Evolutionary conservation across 2,329 filamentous ascomycete genomes (phyloP).

Genomic region (Boeremia exigua): DNA sequence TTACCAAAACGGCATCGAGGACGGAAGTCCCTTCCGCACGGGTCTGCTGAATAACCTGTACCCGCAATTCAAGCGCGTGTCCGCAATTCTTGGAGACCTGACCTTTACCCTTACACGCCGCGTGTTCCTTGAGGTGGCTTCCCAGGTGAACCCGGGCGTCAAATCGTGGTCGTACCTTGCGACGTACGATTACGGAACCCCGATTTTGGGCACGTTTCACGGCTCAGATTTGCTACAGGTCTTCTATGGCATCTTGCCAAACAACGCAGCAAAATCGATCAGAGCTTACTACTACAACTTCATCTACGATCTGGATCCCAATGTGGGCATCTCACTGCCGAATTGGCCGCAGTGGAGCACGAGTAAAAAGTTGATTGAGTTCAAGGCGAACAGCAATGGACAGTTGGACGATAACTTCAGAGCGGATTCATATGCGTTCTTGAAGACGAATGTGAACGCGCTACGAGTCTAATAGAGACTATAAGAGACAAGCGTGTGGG

Average conservation of each 20-base stretch:
- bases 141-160: slow-evolving; percentile 60
- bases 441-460: slow-evolving; percentile 39
- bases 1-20: slow-evolving; percentile 63
- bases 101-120: slow-evolving; percentile 76
- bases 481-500: not conserved
- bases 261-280: slow-evolving; percentile 66
- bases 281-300: slow-evolving; percentile 77
- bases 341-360: slow-evolving; percentile 63
- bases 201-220: slow-evolving; percentile 79
- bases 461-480: not conserved
- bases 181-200: slow-evolving; percentile 73
- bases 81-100: slow-evolving; percentile 76
- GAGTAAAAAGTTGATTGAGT: slow-evolving; percentile 58
- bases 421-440: slow-evolving; percentile 50
- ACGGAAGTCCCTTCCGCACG: slow-evolving; percentile 76
- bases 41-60: slow-evolving; percentile 72
- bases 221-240: slow-evolving; percentile 72
- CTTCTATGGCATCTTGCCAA: slow-evolving; percentile 68
- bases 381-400: slow-evolving; percentile 48
- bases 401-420: slow-evolving; percentile 59
- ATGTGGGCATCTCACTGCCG: slow-evolving; percentile 55
- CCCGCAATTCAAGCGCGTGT: slow-evolving; percentile 77
- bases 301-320: slow-evolving; percentile 73
- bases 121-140: slow-evolving; percentile 61
- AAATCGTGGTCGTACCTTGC: slow-evolving; percentile 77